Evolutionary conservation across 2,329 filamentous ascomycete species (phyloP), one percentile per base, ranked within the genome.

Genomic region (Xylariaceae sp.): DNA sequence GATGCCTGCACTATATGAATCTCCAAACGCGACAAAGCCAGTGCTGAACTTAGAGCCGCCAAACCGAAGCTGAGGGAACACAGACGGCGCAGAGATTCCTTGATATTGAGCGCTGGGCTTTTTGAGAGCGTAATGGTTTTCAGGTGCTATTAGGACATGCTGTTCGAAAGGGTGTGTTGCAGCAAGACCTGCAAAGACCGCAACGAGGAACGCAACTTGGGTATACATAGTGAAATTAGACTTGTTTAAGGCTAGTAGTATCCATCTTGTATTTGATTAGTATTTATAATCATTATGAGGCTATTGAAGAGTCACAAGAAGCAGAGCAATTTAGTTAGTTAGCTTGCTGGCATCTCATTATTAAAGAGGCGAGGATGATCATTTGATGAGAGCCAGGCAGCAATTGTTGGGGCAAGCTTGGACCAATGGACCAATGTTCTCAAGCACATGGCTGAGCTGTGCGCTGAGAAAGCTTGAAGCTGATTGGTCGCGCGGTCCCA

Each of bases 1-100:
- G 54, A 81, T 81, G 28, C 78, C 78, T 3, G 78, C 77, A 44
- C 75, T 77, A 63, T 81, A 81, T 5, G 78, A 80, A 60, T 81
- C 78, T 6, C 77, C 78, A 11, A 80, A 67, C 8, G 77, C 75
- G 54, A 74, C 72, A 63, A 79, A 79, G 48, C 76, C 75, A 6
- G 64, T 56, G 7, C 49, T 48, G 6, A 46, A 23, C 6, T 19
- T 23, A 3, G 36, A 12, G 8, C 7, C n/a, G 36, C 19, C n/a
- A 31, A 33, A 17, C 11, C 14, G 41, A 26, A 16, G 29, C 17
- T 26, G 47, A 36, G 24, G 6, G 19, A 43, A 53, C 28, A 14
- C 36, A 11, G 53, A 43, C 23, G 47, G 19, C n/a, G 19, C 34
- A 34, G 58, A 51, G 28, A n/a, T 53, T 40, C 39, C 39, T 41